Evolutionary conservation across 169 alveolate species (phyloP), one percentile per base, ranked within the genome.

Genomic region (Plasmodium ovale): DNA sequence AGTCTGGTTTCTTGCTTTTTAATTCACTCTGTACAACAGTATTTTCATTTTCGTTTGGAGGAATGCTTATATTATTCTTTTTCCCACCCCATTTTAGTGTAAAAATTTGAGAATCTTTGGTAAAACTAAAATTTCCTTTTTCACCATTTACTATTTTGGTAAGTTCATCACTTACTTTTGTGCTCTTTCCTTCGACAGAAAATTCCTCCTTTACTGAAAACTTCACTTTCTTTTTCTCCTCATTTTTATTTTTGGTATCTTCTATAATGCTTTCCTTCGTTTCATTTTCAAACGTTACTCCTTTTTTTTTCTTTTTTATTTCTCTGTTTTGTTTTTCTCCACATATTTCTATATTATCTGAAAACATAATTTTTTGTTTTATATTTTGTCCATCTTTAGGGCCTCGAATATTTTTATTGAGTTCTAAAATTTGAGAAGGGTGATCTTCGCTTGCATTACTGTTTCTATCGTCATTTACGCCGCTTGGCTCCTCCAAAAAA

Each of bases 361-460:
- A 25, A 74, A 74, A 74, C 88, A 74, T 74, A 37, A 60, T 47
- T 62, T 53, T 74, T 74, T 74, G 59, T 51, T 74, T 74, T 21
- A 35, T 68, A 47, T 74, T 74, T 59, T 37, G 23, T 19, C 19
- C 47, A 7, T 74, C 19, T 74, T 64, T 49, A 21, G 29, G 31
- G 35, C 62, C 25, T 31, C 16, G 12, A 9, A 31, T 14, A 27
- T 70, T 70, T 51, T 25, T 60, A 42, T 60, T 65, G 23, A 27
- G 33, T 69, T 69, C 65, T 69, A 69, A 10, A 69, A 16, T 12
- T 74, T 44, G 60, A 44, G 56, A 37, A 6, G 44, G 47, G 14
- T 12, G 35, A 3, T 47, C 42, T 60, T 62, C 31, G 10, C 14
- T 54, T 39, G 33, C 35, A 35, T 23, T 37, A 27, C 27, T 2